Base-by-base conservation (phyloP, 371 early-diverging fungal species). In the Haplosporangium sp. region DNA sequence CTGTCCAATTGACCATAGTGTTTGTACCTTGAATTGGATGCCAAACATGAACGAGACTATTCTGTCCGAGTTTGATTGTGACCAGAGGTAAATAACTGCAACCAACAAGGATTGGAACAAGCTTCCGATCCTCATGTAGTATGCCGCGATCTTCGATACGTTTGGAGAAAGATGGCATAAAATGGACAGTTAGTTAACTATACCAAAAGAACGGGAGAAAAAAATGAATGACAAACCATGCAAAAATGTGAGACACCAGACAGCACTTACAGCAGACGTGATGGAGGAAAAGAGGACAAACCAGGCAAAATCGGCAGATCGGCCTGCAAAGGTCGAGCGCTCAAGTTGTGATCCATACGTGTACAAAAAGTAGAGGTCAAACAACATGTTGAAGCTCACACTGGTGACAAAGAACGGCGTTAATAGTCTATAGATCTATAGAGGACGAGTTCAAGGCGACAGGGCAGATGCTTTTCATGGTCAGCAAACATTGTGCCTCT, bases 31-130 rank as follows among this genome's bases (percentile, higher is more conserved):
- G 82, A 96, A 93, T 61, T 84, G 88, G 45, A 95, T 58, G 14
- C 96, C 96, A 84, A 94, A 91, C 86, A 95, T 88, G 80, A 95
- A 94, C 0, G 86, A 84, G 0, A 96, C 93, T 20, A 80, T 84
- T 64, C 81, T 75, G 0, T 91, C 90, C 16, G 86, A 73, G 63
- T 91, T 85, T 70, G 90, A 82, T 73, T 87, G 86, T 10, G 94
- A 83, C 95, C 95, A 95, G 38, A 95, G 82, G 56, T 93, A 94
- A 37, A 90, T 83, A 21, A 94, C 73, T 0, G 92, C 80, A 74
- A 95, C 62, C 61, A 91, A 55, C 36, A 95, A 68, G 6, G 90
- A 85, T 47, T 92, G 84, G 50, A 75, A 81, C 23, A 86, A 36
- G 14, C 36, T 42, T 0, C 6, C 18, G 18, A 61, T 0, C 2